phyloP scores from a whole-genome alignment of 208 protist species.

The Crithidia mellificae region DNA sequence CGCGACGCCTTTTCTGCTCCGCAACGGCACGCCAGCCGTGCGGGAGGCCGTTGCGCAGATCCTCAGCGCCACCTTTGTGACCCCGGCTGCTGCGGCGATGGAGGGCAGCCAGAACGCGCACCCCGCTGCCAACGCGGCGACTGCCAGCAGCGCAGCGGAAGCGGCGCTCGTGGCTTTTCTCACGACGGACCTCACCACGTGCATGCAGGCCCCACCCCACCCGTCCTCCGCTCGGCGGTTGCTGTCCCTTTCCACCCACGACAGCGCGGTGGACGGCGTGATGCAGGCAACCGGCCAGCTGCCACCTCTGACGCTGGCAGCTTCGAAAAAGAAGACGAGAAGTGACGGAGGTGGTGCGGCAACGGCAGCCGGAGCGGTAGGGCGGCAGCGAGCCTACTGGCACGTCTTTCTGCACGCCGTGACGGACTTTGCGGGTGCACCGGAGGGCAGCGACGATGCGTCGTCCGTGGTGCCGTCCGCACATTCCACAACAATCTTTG shows the following conservation, averaged over 20 bases:
- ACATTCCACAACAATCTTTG: no score
- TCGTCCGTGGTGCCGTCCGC: neutral
- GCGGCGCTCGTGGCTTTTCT: constrained; percentile 15
- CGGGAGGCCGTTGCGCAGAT: constrained; percentile 70
- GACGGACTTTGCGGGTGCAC: neutral
- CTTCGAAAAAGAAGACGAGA: no score
- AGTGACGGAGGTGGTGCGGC: neutral
- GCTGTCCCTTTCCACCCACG: neutral
- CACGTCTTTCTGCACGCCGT: constrained; percentile 14
- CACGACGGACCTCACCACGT: neutral
- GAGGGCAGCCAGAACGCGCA: neutral
- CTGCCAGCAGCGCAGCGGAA: neutral
- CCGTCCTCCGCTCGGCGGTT: neutral
- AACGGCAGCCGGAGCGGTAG: neutral
- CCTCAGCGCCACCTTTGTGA: constrained; percentile 29
- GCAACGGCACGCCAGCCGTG: constrained; percentile 47
- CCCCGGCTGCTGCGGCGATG: neutral
- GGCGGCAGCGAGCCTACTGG: constrained; percentile 22
- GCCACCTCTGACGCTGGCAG: neutral
- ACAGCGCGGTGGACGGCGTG: neutral
- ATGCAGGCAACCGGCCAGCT: neutral
- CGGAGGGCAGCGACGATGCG: neutral
- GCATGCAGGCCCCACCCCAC: neutral
- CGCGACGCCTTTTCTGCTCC: constrained; percentile 41
- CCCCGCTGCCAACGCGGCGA: neutral